Base-by-base conservation (phyloP, 2,329 filamentous ascomycete species). In the Epichloe baconii region DNA sequence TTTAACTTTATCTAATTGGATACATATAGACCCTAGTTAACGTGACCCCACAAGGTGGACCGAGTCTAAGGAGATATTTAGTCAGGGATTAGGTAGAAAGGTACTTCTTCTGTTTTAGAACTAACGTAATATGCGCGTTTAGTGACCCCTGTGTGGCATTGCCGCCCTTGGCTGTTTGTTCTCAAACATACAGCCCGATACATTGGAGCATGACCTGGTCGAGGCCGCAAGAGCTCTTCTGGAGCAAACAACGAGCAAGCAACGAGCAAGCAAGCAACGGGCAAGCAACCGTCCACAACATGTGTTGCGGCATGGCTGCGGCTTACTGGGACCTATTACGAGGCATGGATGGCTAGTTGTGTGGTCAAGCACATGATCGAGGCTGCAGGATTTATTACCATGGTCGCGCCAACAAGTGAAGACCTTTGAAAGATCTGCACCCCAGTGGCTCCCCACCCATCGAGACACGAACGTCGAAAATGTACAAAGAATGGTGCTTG, bases 341-440 rank as follows among this genome's bases (percentile, higher is more conserved):
- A 70, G 0, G 69, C 74, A 3, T 79, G 76, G 77, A 75, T 80
- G 64, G 75, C 77, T 0, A 79, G 74, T 54, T 79, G 73, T 53
- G 73, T 71, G 1, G 61, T 77, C 19, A 78, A 81, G 74, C 78
- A 81, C 55, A 68, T 80, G 47, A 66, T 78, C 2, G 78, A 81
- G 57, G 75, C 77, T 3, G 71, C 74, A 1, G 71, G 72, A 0
- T 52, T 77, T 2, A 71, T 77, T 2, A 71, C 76, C 21, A 63
- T 63, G 4, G 73, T 75, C 51, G 60, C 61, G 1, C 57, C 58
- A 0, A 31, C 10, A 11, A 49, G 53, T 3, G 59, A 42, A 17
- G 31, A 62, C 12, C 19, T 21, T 21, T 21, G 19, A 59, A 62
- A 1, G 55, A 63, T 0, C 59, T 68, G 3, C 58, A 54, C 2